Base-by-base conservation (phyloP, 352 stramenopile genomes). In the Thalassiosira sp. region DNA sequence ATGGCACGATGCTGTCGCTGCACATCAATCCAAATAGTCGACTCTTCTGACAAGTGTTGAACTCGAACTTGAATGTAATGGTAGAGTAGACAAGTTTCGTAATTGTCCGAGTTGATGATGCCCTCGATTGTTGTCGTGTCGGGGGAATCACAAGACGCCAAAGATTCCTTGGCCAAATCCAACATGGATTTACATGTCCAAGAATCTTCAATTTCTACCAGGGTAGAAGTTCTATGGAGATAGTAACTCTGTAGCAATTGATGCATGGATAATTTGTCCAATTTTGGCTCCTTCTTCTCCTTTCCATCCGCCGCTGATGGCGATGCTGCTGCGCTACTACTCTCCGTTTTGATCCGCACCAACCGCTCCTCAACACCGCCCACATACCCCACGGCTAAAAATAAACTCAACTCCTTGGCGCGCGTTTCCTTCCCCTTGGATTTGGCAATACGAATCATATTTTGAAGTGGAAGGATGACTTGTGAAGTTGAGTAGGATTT, bases 351-450 rank as follows among this genome's bases (percentile, higher is more conserved):
- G 16, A 60, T 76, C 1, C 46, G 24, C 2, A 58, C 20, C 33
- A 59, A 42, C 25, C 33, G 45, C 20, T 77, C 76, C 8, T 28
- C 28, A 25, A 75, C 54, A 15, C 35, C 57, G 49, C 72, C 73
- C 52, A 90, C 59, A 31, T 68, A 83, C 45, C 78, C 79, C 45
- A 75, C 48, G 10, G 62, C 56, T 1, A 89, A 42, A 3, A 52
- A 42, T 3, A 89, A 45, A 58, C 49, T 67, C 25, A 87, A 63
- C 56, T 90, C 84, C 1, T 70, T 56, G 1, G 57, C 68, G 16
- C 82, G 64, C 58, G 84, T 89, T 6, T 43, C 31, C 65, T 90
- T 90, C 0, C 58, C 57, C 65, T 89, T 90, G 15, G 31, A 65
- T 51, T 72, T 6, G 24, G 84, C 84, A 59, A 90, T 86, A 33